Evolutionary conservation across 2,329 filamentous ascomycete genomes (phyloP), one percentile per base, ranked within the genome.

Genomic region (Aspergillus ustus): DNA sequence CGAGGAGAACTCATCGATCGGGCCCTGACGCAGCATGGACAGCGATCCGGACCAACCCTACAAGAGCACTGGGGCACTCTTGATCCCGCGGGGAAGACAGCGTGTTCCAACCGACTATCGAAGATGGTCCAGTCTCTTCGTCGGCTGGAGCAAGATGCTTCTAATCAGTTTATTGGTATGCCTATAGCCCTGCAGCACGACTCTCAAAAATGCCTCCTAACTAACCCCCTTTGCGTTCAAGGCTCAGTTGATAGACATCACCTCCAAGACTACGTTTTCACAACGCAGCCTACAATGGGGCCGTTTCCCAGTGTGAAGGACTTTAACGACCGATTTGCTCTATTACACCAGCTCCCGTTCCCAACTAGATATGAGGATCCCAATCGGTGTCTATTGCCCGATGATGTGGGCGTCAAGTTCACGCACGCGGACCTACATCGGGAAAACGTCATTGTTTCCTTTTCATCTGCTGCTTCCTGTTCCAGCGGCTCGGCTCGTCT

Each of bases 371-470:
- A 58, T 49, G 52, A 63, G n/a, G 66, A 69, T 52, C 65, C 69
- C 7, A 67, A 70, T 54, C 49, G 66, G 43, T 1, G 60, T 15
- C 64, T 67, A 5, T 57, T 76, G 45, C 72, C 72, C 2, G 72
- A 75, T 60, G 46, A 37, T 56, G 68, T 67, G 51, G 58, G 54
- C 2, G 73, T 77, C 49, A 72, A 70, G 45, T 70, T 77, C 19
- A 76, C 73, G 7, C 75, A 77, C 66, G 71, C 62, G 13, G 74
- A 76, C 59, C 60, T 77, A 1, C 70, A 76, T 61, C 68, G 63
- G 50, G 62, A 54, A 6, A 77, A 77, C 31, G 72, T 76, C 46
- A 70, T 77, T 3, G 48, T 76, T 20, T 70, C 72, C 31, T 13
- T 13, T 13, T 37, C 31, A 8, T 1, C 15, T 1, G 8, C 9